Conservation (phyloP, 2,329 filamentous ascomycete species). For the Ascochyta rabiei region DNA sequence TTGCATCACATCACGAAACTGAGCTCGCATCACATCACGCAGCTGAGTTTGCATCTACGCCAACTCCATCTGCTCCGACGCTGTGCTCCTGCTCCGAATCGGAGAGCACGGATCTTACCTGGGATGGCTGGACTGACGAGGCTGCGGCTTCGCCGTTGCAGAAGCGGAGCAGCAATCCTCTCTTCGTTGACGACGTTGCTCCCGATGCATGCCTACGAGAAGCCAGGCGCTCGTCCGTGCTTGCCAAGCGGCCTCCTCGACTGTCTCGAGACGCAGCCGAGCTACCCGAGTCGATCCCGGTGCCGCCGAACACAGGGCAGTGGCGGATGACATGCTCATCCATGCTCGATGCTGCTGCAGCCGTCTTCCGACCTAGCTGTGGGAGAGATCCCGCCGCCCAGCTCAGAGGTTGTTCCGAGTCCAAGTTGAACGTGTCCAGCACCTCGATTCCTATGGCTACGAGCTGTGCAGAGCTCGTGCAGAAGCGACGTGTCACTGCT, state of each 20-base stretch:
- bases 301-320: slow-evolving; percentile 23
- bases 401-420: neutral
- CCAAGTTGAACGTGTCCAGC: slow-evolving; percentile 25
- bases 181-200: slow-evolving; percentile 25
- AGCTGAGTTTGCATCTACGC: slow-evolving; percentile 20
- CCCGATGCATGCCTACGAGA: slow-evolving; percentile 23
- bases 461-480: neutral
- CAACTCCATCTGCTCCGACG: slow-evolving; percentile 20
- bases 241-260: slow-evolving; percentile 5
- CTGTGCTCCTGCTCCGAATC: slow-evolving; percentile 24
- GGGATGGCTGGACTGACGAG: slow-evolving; percentile 41
- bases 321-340: slow-evolving; percentile 15
- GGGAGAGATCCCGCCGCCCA: neutral
- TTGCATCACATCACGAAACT: too few species aligned
- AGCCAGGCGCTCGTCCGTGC: neutral
- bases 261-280: slow-evolving; percentile 1
- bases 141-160: slow-evolving; percentile 32
- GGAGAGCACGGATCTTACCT: slow-evolving; percentile 31
- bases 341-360: slow-evolving; percentile 30
- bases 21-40: slow-evolving; percentile 13
- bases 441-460: slow-evolving; percentile 21
- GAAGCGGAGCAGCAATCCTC: slow-evolving; percentile 15
- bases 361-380: slow-evolving; percentile 29
- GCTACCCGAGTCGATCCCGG: slow-evolving; percentile 6
- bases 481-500: neutral